phyloP scores from a whole-genome alignment of 2,329 filamentous ascomycete genomes.

The Fonsecaea monophora region DNA sequence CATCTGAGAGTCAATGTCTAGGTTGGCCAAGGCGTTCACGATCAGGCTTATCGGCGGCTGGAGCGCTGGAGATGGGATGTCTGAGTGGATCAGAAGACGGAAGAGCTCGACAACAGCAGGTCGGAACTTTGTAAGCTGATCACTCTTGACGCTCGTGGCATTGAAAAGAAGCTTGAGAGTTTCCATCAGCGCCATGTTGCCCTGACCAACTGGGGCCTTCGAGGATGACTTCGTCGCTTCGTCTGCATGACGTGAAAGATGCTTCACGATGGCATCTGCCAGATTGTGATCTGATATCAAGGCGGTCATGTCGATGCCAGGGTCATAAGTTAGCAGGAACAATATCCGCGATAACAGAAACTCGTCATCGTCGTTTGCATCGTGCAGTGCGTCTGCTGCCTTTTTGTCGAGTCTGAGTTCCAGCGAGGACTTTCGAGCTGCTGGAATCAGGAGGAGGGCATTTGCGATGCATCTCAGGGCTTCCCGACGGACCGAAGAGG shows the following conservation, averaged over 20 bases:
- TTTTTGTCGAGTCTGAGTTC: conserved; percentile 71
- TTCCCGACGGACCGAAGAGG: conserved; percentile 70
- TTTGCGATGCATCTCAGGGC: conserved; percentile 86
- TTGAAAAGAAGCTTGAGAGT: conserved; percentile 91
- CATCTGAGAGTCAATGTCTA: conserved; percentile 67
- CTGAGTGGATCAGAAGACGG: conserved; percentile 68
- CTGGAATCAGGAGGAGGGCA: conserved; percentile 72
- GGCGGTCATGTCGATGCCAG: conserved; percentile 68
- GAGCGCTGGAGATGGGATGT: conserved; percentile 69
- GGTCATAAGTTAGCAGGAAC: conserved; percentile 80
- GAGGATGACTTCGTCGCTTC: conserved; percentile 49
- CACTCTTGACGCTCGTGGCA: conserved; percentile 75
- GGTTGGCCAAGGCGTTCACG: conserved; percentile 80
- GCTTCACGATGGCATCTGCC: conserved; percentile 71
- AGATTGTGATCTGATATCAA: conserved; percentile 72
- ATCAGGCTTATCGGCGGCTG: conserved; percentile 74
- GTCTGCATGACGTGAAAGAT: conserved; percentile 73
- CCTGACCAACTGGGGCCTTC: conserved; percentile 58
- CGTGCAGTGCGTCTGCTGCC: conserved; percentile 73
- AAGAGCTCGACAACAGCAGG: conserved; percentile 73
- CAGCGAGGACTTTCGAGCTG: conserved; percentile 74
- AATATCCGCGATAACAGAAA: conserved; percentile 82
- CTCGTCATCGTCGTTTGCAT: conserved; percentile 79
- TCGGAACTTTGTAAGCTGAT: conserved; percentile 68
- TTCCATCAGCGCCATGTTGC: conserved; percentile 73